Evolutionary conservation across 2,329 filamentous ascomycete species (phyloP).

Genomic region (Rhytidhysteron rufulum): DNA sequence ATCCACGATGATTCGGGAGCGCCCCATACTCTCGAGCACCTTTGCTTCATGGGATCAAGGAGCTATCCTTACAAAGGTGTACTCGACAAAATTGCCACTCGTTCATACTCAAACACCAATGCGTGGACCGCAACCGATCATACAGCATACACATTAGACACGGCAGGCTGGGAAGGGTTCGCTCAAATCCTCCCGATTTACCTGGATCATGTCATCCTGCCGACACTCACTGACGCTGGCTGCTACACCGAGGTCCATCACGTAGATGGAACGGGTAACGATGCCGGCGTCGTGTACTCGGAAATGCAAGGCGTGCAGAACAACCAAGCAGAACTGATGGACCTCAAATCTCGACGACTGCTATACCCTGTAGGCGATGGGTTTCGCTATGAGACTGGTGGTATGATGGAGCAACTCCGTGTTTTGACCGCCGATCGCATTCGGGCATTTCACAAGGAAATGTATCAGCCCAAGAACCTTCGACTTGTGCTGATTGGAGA

Average conservation of each 20-base stretch:
- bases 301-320: constrained; percentile 98
- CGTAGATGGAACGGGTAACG: constrained; percentile 86
- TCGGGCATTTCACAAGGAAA: constrained; percentile 87
- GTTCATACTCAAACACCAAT: constrained; percentile 91
- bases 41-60: constrained; percentile 69
- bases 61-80: constrained; percentile 94
- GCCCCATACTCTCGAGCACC: constrained; percentile 54
- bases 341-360: constrained; percentile 72
- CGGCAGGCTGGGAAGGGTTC: constrained; percentile 95
- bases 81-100: constrained; percentile 86
- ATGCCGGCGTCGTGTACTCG: constrained; percentile 96
- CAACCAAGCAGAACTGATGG: constrained; percentile 78
- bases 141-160: constrained; percentile 92
- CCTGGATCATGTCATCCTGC: constrained; percentile 87
- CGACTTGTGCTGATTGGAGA: constrained; percentile 91
- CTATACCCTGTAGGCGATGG: constrained; percentile 87
- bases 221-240: constrained; percentile 85
- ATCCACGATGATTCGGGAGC: constrained; percentile 97
- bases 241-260: constrained; percentile 97
- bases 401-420: constrained; percentile 88
- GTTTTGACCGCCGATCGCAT: constrained; percentile 85
- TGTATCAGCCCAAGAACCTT: constrained; percentile 97
- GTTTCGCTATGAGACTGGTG: constrained; percentile 97
- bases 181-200: constrained; percentile 91
- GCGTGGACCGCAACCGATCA: constrained; percentile 97